phyloP scores from a whole-genome alignment of 106 monocot species.

The Ottelia alismoides region DNA sequence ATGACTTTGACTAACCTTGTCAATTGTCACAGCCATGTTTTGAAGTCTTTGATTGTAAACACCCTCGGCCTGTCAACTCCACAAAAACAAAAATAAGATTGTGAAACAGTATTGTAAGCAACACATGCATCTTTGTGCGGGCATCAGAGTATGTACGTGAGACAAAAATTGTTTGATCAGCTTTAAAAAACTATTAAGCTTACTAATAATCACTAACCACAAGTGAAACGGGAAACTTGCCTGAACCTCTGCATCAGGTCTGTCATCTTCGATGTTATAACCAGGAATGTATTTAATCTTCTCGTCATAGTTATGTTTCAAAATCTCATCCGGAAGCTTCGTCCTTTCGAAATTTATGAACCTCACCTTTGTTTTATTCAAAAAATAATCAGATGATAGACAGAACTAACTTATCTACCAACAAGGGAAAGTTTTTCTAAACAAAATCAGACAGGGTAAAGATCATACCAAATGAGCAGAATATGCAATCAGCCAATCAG shows the following conservation, averaged over 20 bases:
- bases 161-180: too few relatives aligned
- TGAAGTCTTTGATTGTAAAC: constrained; percentile 90
- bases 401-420: too few relatives aligned
- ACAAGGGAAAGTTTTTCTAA: too few relatives aligned
- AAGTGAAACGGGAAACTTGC: constrained; percentile 7
- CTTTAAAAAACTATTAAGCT: too few relatives aligned
- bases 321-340: constrained; percentile 80
- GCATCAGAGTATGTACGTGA: too few relatives aligned
- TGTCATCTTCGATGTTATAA: constrained; percentile 69
- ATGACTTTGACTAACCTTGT: constrained; percentile 77
- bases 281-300: constrained; percentile 85
- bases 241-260: constrained; percentile 83
- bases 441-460: too few relatives aligned
- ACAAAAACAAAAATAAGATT: not conserved
- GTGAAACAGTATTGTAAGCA: not conserved
- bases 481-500: constrained; percentile 95
- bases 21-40: constrained; percentile 78
- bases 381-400: not conserved
- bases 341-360: constrained; percentile 91
- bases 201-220: not conserved
- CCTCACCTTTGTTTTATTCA: constrained; percentile 53
- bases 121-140: too few relatives aligned
- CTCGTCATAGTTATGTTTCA: constrained; percentile 86
- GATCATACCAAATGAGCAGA: constrained; percentile 84
- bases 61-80: constrained; percentile 65